A percentile compares a stretch with the other conserved stretches of the same genome.
Evolutionary conservation across 495 filamentous ascomycete species (phyloP).

Genomic region (Tetracladium marchalianum): DNA sequence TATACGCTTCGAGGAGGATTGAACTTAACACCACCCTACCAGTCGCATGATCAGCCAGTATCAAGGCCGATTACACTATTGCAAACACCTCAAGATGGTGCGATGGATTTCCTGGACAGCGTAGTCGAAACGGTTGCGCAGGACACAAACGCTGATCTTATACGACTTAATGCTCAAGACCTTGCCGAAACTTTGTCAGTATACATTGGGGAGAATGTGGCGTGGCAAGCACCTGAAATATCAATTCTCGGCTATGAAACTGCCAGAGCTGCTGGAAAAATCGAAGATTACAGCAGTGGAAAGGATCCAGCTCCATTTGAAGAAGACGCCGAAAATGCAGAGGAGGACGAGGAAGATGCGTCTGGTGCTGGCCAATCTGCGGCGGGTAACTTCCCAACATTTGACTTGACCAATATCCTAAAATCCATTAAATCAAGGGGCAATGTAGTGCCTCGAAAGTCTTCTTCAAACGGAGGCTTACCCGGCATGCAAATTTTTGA

Average conservation of each 20-base stretch:
- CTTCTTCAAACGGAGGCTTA: no score
- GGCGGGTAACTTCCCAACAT: no score
- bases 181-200: constrained; percentile 68
- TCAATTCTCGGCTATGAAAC: constrained; percentile 54
- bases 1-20: constrained; percentile 11
- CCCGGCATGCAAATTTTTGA: no score
- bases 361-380: no score
- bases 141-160: constrained; percentile 58
- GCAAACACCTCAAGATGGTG: constrained; percentile 52
- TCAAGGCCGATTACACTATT: constrained; percentile 30
- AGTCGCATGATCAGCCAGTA: not conserved
- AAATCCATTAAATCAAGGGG: no score
- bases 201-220: constrained; percentile 54
- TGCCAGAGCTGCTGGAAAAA: constrained; percentile 13
- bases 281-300: constrained; percentile 11
- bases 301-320: constrained; percentile 26
- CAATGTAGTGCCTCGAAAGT: no score
- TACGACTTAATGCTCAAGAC: constrained; percentile 69
- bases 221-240: constrained; percentile 31
- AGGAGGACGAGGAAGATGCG: constrained; percentile 4
- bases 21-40: constrained; percentile 11
- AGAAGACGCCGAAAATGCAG: constrained; percentile 27
- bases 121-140: constrained; percentile 50
- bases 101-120: constrained; percentile 44
- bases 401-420: no score